Base-by-base conservation (phyloP, 768 basidiomycete genomes). In the Botryobasidium botryosum region DNA sequence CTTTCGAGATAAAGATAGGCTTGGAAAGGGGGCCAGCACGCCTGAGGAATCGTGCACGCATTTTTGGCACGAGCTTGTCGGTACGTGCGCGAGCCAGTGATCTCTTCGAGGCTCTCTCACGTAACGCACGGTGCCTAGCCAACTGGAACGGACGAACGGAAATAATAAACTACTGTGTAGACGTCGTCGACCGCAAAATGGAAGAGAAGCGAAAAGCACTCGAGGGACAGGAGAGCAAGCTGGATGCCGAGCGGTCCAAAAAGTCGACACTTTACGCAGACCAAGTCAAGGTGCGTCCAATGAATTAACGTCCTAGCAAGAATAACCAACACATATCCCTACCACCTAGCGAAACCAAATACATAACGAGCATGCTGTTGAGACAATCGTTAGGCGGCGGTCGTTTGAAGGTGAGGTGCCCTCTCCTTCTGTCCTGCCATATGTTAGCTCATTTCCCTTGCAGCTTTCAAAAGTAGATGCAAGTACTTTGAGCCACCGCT, bases 331-430 rank as follows among this genome's bases (percentile, higher is more conserved):
- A 35, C 20, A 20, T n/a, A n/a, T 24, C 18, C 6, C 54, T n/a
- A n/a, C n/a, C n/a, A n/a, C n/a, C n/a, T n/a, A 86, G 83, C 68
- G 71, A 48, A 75, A 72, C 44, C 81, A 84, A 55, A 69, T 86
- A 10, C 79, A 65, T 55, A 81, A 79, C 57, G 84, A 86, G 61
- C 60, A 78, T 29, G 62, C 68, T 24, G 73, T 86, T 4, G 83
- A 86, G 58, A 64, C 62, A 43, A 84, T 86, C 52, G 68, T 86
- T 40, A 68, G 76, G 43, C 69, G 68, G 48, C 68, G 82, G 52
- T 75, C 80, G 25, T 61, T 77, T 41, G 76, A 84, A 55, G 83
- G 83, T 76, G 53, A 55, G 72, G 35, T 32, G 33, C 28, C n/a
- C 12, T 39, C n/a, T 43, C 39, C 36, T 48, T 46, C 45, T 54